Base-by-base conservation (phyloP, 345 rosid genomes). In the Euphorbia lathyris region DNA sequence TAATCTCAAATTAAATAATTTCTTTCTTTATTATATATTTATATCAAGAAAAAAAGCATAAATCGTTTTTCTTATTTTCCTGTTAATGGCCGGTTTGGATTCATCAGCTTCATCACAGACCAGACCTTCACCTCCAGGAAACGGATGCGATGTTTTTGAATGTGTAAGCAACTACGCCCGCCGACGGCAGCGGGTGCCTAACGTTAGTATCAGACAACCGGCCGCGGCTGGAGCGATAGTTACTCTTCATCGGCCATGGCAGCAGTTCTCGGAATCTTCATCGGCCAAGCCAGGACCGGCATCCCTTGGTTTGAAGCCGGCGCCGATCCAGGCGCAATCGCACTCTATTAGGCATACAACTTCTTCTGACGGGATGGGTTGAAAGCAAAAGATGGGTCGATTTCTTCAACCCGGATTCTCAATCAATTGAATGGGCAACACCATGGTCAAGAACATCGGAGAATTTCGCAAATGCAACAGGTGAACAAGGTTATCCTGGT, bases 331-430 rank as follows among this genome's bases (percentile, higher is more conserved):
- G 82, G 87, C 0, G 95, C 97, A 0, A 79, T 94, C 7, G 97
- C 0, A 30, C 96, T 2, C 88, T 94, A 12, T 80, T 91, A 6
- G 97, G 98, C 0, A 94, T 96, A 19, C 97, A 94, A 40, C 83
- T 94, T 71, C 29, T 94, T 38, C 93, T 94, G 16, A 94, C 91
- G 98, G 98, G 97, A 0, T 94, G 98, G 98, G 98, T 94, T 6
- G 98, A 94, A 88, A 90, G 98, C 90, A 94, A 94, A 76, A 52
- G 97, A 8, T 94, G 98, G 98, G 97, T 91, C 0, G 98, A 94
- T 57, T 94, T 94, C 87, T 94, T 94, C 90, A 85, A 87, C 86
- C 98, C 96, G 6, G 84, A 94, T 43, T 94, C 98, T 0, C 98
- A 94, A 55, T 87, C 98, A 0, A 89, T 94, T 47, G 97, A 94